Evolutionary conservation across 805 yeast genomes (phyloP), one percentile per base, ranked within the genome.

Genomic region (Yamadazyma sp.): DNA sequence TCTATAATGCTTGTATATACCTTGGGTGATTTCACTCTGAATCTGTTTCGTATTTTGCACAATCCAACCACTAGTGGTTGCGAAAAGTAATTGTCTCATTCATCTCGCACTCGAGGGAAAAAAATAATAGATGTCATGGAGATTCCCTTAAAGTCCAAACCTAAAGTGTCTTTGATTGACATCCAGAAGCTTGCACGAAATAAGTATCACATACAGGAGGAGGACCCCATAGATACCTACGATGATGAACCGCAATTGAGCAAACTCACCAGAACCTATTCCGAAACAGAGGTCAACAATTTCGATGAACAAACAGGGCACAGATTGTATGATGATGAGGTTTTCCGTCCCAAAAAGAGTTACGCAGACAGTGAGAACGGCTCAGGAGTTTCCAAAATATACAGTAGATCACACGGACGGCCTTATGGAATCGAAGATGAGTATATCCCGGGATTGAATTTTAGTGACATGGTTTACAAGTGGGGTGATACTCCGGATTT

Each of bases 361-460:
- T 32, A 19, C 25, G 38, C 23, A 15, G 28, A 19, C 8, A 30
- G 40, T 15, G 18, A 23, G 3, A 15, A 23, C 15, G 31, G 31
- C 10, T 16, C 28, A 2, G 45, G 42, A 3, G 32, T 46, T 4
- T 37, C 47, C 18, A 53, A 52, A 43, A 51, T 64, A 23, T 63
- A 62, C 45, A 50, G 64, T 8, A 47, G 63, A 5, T 62, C 69
- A 1, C 69, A 66, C 26, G 58, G 59, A 30, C 30, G 40, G 7
- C 54, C 53, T 24, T 52, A 40, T 22, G 89, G 87, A 1, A 63
- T 83, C 47, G 83, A 80, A 50, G 91, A 84, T 54, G 93, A 85
- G 52, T 84, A 84, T 50, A 73, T 85, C 11, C 91, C 91, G 0
- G 85, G 82, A 32, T 64, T 84, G 19, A 80, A 80, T 48, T 81